phyloP scores from a whole-genome alignment of 108 stramenopile species.

The Skeletonema marinoi region DNA sequence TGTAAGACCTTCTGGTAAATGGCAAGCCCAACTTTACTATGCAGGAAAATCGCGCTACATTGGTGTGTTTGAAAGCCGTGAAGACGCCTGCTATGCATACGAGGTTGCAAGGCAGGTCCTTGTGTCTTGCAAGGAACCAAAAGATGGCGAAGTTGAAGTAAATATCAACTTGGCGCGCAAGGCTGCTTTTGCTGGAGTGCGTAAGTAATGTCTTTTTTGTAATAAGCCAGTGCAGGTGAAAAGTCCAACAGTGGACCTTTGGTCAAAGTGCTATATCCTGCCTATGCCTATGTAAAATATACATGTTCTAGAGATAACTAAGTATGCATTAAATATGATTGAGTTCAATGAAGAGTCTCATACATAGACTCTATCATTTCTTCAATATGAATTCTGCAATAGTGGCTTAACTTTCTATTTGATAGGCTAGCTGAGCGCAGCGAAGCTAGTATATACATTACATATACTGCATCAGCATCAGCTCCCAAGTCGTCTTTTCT shows the following conservation, averaged over 20 bases:
- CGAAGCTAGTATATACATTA: too few species aligned
- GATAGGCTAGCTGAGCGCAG: too few species aligned
- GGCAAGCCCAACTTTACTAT: slow-evolving; percentile 84
- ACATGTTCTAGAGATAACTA: neutral
- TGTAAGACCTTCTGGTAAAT: slow-evolving; percentile 81
- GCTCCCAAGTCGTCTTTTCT: too few species aligned
- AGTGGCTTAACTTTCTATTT: too few species aligned
- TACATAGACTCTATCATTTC: too few species aligned
- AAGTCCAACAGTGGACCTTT: neutral
- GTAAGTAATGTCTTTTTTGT: neutral
- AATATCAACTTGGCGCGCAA: slow-evolving; percentile 78
- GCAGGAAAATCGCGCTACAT: slow-evolving; percentile 80
- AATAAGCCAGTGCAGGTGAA: neutral
- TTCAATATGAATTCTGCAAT: too few species aligned
- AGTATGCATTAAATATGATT: neutral
- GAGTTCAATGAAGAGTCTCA: neutral
- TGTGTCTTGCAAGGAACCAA: slow-evolving; percentile 2
- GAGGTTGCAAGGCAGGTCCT: slow-evolving; percentile 71
- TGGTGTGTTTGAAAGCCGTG: slow-evolving; percentile 79
- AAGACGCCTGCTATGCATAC: slow-evolving; percentile 77
- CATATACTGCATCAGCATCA: too few species aligned
- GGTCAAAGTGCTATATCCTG: neutral
- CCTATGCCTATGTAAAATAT: neutral
- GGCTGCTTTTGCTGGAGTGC: slow-evolving; percentile 85
- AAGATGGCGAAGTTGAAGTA: slow-evolving; percentile 63